Base-by-base conservation (phyloP, 2,329 filamentous ascomycete genomes). In the Plectosphaerella plurivora region DNA sequence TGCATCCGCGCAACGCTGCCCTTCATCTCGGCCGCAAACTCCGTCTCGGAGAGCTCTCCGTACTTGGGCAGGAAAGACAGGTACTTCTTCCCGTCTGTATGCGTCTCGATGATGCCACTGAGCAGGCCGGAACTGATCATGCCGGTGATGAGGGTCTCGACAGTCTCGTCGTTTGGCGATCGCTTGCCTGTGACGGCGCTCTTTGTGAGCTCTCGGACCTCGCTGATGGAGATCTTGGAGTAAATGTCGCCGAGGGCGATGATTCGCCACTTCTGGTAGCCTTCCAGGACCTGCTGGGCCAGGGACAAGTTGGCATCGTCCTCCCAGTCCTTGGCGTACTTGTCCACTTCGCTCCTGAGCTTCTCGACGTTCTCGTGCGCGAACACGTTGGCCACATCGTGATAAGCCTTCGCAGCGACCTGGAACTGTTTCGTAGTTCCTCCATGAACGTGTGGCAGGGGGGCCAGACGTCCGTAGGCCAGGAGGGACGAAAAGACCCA, bases 401-500 rank as follows among this genome's bases (percentile, higher is more conserved):
- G 77, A 66, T 97, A 97, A 2, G 86, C 78, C 63, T 82, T 87
- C 25, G 83, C 81, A 5, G 88, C 66, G 3, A 74, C 69, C 54
- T 75, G 76, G 60, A 85, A 85, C 5, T 73, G 65, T 61, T 82
- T 86, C 55, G 79, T 72, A 1, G 83, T 78, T 18, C 71, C 67
- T 2, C 67, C 54, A 48, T 78, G 76, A 8, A 81, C 79, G 46
- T 81, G 79, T 1, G 89, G 88, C 10, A 83, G 64, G 1, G 68
- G 59, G 2, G 73, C 71, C 5, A 75, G 73, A 61, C 76, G 81
- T 58, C 91, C 92, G 50, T 84, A 73, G 7, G 82, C 76, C 16
- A 99, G 73, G 51, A 97, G 76, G 50, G 84, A 83, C 10, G 91
- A 79, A 15, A 99, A 73, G 9, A 95, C 66, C 88, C 91, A 97